Conservation (phyloP, 306 rosid species). For the Fragaria iinumae region DNA sequence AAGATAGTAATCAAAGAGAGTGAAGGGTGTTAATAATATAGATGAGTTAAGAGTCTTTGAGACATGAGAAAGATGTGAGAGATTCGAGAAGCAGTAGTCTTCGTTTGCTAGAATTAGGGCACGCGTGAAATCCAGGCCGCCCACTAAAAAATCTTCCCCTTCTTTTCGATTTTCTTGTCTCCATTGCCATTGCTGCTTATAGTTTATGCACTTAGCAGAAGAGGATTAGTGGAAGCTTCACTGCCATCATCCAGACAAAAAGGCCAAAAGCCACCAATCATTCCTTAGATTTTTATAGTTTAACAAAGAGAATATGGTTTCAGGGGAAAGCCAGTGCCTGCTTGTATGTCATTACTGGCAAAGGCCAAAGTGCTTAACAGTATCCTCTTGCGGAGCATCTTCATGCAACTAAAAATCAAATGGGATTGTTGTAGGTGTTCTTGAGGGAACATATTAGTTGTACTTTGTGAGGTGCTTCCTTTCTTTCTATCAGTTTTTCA, state of each 20-base stretch:
- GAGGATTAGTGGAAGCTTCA: constrained; percentile 36
- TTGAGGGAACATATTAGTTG: too few species aligned
- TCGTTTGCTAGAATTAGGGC: constrained; percentile 38
- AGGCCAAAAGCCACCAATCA: constrained; percentile 16
- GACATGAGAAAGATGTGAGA: constrained; percentile 23
- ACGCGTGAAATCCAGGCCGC: constrained; percentile 62
- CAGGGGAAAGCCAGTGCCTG: not conserved
- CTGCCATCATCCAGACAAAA: constrained; percentile 30
- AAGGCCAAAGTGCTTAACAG: not conserved
- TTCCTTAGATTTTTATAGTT: not conserved
- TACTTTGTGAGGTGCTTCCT: too few species aligned
- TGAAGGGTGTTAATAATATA: not conserved
- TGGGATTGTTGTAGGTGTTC: not conserved
- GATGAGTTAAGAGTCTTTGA: not conserved
- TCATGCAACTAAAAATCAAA: not conserved
- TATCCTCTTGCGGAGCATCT: not conserved
- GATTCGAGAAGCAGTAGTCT: constrained; percentile 21
- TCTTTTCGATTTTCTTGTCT: constrained; percentile 16
- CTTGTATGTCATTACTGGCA: not conserved
- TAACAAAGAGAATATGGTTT: constrained; percentile 7
- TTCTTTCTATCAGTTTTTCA: too few species aligned
- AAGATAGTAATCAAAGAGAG: not conserved
- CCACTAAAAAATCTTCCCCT: constrained; percentile 14
- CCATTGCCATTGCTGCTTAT: constrained; percentile 11
- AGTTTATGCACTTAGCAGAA: not conserved